Evolutionary conservation across 2,329 filamentous ascomycete genomes (phyloP).

Genomic region (Aspergillus japonicus): DNA sequence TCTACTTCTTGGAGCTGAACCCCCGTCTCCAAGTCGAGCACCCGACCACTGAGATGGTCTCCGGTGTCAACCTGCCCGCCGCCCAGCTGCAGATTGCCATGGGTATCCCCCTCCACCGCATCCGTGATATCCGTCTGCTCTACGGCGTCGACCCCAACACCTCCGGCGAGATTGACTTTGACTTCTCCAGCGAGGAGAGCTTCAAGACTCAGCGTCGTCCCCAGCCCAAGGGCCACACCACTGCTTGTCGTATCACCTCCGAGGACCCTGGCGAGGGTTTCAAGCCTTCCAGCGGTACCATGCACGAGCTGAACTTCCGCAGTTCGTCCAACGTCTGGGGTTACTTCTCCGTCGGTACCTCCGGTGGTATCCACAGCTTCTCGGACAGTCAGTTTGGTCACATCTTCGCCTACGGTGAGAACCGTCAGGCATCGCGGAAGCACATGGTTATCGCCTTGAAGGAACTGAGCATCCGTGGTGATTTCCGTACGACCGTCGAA

Average conservation of each 20-base stretch:
- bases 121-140: constrained; percentile 91
- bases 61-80: constrained; percentile 92
- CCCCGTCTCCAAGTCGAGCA: constrained; percentile 99
- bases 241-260: constrained; percentile 97
- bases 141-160: constrained; percentile 94
- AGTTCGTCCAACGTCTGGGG: constrained; percentile 99
- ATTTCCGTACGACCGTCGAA: constrained; percentile 97
- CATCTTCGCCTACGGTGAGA: constrained; percentile 99
- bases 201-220: constrained; percentile 82
- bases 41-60: constrained; percentile 98
- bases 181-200: constrained; percentile 86
- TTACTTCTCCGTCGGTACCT: constrained; percentile 98
- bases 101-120: constrained; percentile 93
- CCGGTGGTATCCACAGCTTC: constrained; percentile 97
- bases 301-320: constrained; percentile 98
- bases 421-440: constrained; percentile 90
- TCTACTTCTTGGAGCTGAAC: constrained; percentile 99
- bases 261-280: constrained; percentile 98
- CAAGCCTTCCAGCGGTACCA: constrained; percentile 98
- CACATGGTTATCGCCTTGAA: constrained; percentile 99
- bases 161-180: constrained; percentile 86
- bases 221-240: constrained; percentile 92
- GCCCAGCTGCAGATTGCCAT: constrained; percentile 98
- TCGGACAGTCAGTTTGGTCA: constrained; percentile 99
- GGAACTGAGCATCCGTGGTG: constrained; percentile 98